A percentile compares a stretch with the other conserved stretches of the same genome.
phyloP scores from a whole-genome alignment of 495 filamentous ascomycete species.

The Barbatosphaeria neglecta region DNA sequence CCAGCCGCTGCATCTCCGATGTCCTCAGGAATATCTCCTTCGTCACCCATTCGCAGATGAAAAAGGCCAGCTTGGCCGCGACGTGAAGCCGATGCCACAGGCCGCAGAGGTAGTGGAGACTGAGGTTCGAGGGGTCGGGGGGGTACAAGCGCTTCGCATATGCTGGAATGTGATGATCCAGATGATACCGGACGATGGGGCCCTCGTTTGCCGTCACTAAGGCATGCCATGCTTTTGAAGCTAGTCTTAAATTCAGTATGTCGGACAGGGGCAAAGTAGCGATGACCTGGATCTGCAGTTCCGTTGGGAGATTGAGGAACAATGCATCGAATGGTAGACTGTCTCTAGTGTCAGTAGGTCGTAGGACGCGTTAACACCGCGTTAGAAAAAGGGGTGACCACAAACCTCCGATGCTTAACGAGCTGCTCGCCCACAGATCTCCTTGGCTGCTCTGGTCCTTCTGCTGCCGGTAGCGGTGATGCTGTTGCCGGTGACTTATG shows the following conservation, averaged over 20 bases:
- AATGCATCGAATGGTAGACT: conserved; percentile 34
- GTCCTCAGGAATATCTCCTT: conserved; percentile 44
- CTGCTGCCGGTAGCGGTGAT: not conserved
- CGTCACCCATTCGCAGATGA: conserved; percentile 44
- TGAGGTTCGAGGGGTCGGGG: conserved; percentile 27
- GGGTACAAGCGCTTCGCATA: conserved; percentile 44
- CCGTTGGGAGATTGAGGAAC: conserved; percentile 39
- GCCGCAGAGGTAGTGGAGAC: conserved; percentile 44
- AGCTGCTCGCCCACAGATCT: conserved; percentile 10
- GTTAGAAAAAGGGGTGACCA: not conserved
- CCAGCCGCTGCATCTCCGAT: conserved; percentile 32
- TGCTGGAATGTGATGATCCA: conserved; percentile 38
- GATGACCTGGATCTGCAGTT: conserved; percentile 45
- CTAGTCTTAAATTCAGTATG: conserved; percentile 37
- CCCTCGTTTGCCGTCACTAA: conserved; percentile 45
- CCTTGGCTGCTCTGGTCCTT: conserved; percentile 7
- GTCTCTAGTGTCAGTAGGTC: conserved; percentile 4
- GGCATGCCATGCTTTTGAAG: conserved; percentile 40
- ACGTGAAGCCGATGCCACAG: conserved; percentile 48
- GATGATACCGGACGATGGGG: conserved; percentile 43
- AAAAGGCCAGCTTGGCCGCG: conserved; percentile 38
- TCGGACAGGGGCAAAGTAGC: conserved; percentile 41
- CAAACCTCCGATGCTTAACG: conserved; percentile 10
- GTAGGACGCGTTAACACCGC: too few relatives aligned
- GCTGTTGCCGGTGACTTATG: too few relatives aligned